A percentile compares a stretch with the other conserved stretches of the same genome.
phyloP scores from a whole-genome alignment of 1,139 yeast species.

The Candida neerlandica region DNA sequence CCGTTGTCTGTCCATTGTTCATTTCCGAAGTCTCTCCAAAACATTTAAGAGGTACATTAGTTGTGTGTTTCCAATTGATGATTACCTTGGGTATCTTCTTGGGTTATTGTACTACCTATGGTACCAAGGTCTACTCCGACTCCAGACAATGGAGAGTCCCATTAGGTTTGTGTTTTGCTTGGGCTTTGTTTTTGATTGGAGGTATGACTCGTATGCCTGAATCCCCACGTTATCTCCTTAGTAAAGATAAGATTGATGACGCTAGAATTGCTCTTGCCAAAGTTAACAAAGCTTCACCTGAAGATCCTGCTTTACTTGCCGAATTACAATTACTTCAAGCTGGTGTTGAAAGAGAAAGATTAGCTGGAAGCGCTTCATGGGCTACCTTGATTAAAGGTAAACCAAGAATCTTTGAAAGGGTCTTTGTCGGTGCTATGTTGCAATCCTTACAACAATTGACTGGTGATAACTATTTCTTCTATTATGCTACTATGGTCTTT shows the following conservation, averaged over 20 bases:
- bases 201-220: conserved; percentile 68
- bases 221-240: conserved; percentile 56
- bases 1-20: conserved; percentile 70
- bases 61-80: conserved; percentile 67
- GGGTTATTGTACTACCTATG: conserved; percentile 69
- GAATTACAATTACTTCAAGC: conserved; percentile 65
- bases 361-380: conserved; percentile 72
- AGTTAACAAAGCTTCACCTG: conserved; percentile 62
- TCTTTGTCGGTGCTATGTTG: conserved; percentile 62
- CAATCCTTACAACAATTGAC: conserved; percentile 77
- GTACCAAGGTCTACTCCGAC: conserved; percentile 53
- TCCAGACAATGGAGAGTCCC: conserved; percentile 69
- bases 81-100: conserved; percentile 70
- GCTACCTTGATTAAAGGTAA: conserved; percentile 63
- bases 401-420: conserved; percentile 67
- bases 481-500: conserved; percentile 78
- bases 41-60: conserved; percentile 70
- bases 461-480: conserved; percentile 81
- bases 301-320: conserved; percentile 57
- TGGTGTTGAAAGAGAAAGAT: conserved; percentile 62
- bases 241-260: conserved; percentile 39
- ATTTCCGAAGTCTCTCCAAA: conserved; percentile 74
- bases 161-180: conserved; percentile 59
- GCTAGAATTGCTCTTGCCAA: conserved; percentile 58
- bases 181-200: conserved; percentile 52